Percentiles rank a stretch among this genome's conserved stretches.
Conservation (phyloP, 1,284 basidiomycete genomes). For the Trichosporon sp. region DNA sequence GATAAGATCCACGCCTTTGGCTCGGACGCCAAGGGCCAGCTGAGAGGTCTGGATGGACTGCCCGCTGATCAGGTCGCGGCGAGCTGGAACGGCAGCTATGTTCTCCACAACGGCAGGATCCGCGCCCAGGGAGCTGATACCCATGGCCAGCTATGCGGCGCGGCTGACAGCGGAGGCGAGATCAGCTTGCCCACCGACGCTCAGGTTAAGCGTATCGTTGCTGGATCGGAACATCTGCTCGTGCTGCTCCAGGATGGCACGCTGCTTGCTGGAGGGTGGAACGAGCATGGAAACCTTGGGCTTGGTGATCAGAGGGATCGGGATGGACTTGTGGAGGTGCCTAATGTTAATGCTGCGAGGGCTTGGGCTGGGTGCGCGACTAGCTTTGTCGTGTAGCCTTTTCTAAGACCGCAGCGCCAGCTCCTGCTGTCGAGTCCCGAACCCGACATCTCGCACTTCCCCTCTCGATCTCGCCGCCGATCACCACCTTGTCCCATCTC, state of each 20-base stretch:
- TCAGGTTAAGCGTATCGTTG: conserved; percentile 46
- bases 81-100: conserved; percentile 79
- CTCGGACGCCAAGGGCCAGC: conserved; percentile 64
- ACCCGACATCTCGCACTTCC: not conserved
- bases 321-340: conserved; percentile 50
- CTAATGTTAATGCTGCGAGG: not conserved
- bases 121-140: conserved; percentile 60
- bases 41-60: conserved; percentile 49
- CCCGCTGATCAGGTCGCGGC: conserved; percentile 52
- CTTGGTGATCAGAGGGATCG: conserved; percentile 54
- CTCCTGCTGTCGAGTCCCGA: too few species aligned
- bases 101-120: conserved; percentile 45
- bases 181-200: not conserved
- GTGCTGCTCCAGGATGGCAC: conserved; percentile 52
- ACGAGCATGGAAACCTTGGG: conserved; percentile 88
- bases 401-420: too few species aligned
- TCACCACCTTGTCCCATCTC: too few species aligned
- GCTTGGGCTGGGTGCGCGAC: conserved; percentile 17
- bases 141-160: conserved; percentile 59
- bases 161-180: not conserved
- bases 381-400: conserved; percentile 5
- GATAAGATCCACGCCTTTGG: conserved; percentile 57
- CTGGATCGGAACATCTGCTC: conserved; percentile 79
- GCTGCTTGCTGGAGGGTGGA: conserved; percentile 74
- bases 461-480: not conserved